Evolutionary conservation across 441 rosid species (phyloP), one percentile per base, ranked within the genome.

Genomic region (Lepidium campestre): DNA sequence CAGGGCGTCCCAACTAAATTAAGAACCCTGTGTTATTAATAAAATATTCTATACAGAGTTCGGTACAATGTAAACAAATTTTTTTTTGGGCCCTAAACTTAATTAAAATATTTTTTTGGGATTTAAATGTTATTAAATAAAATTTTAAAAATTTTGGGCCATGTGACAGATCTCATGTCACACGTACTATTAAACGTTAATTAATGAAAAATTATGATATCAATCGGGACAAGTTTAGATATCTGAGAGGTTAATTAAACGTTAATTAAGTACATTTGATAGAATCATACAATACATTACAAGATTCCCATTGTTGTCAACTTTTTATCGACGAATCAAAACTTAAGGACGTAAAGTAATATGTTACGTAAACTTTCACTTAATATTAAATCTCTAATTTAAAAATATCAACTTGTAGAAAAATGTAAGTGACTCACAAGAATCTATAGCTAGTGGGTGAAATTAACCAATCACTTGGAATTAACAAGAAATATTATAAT

Each of bases 341-440:
- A 66, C 3, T 39, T 25, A 36, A 29, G 56, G 50, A 58, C 56
- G 35, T 65, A 65, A 49, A 42, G 49, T 49, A 65, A 65, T 41
- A 22, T 27, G 31, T 35, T 48, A 72, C 56, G 71, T 73, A 3
- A 19, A 59, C 66, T 35, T 52, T 45, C 57, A 66, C 58, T 66
- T 27, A 10, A 17, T 65, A 34, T 15, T 72, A 9, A 22, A 17
- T 67, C 57, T 25, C 9, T 11, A 23, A 36, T 36, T 47, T 57
- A 6, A 39, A 27, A 65, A 66, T 46, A 44, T 42, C 72, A 73
- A 66, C 36, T 73, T 29, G 32, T 6, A 12, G 7, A 66, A 17
- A 66, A 60, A 59, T n/a, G 77, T 66, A 7, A 65, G 49, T 72
- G 67, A 72, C 44, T 44, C 41, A 25, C 58, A 40, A 48, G 65